Evolutionary conservation across 1,139 yeast genomes (phyloP).

Genomic region (Yamadazyma sp.): DNA sequence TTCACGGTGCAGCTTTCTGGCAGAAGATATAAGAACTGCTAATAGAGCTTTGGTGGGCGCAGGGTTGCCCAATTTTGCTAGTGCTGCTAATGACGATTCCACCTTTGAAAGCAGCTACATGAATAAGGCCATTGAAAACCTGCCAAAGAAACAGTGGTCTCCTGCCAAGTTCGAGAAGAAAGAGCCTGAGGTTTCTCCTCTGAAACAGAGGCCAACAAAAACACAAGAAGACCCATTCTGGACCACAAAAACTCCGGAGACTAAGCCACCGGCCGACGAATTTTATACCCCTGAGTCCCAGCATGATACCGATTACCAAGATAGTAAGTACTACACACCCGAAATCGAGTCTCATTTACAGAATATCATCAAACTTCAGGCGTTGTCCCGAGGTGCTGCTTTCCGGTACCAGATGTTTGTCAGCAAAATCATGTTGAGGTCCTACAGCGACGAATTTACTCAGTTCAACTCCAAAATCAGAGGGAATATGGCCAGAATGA

Average conservation of each 20-base stretch:
- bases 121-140: constrained; percentile 20
- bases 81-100: constrained; percentile 31
- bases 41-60: constrained; percentile 64
- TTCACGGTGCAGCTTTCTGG: constrained; percentile 60
- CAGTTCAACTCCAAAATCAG: constrained; percentile 38
- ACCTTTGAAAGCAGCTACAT: constrained; percentile 23
- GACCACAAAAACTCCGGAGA: constrained; percentile 3
- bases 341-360: constrained; percentile 23
- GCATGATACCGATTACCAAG: constrained; percentile 8
- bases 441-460: constrained; percentile 49
- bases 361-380: constrained; percentile 50
- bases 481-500: constrained; percentile 35
- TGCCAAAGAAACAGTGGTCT: constrained; percentile 14
- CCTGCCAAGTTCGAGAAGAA: constrained; percentile 10
- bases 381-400: constrained; percentile 65
- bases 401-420: constrained; percentile 64
- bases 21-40: constrained; percentile 67
- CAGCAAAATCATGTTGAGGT: constrained; percentile 56
- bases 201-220: too few species aligned
- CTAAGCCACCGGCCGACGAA: constrained; percentile 3
- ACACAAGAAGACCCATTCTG: not conserved
- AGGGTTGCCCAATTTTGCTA: constrained; percentile 63
- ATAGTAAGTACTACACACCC: constrained; percentile 21
- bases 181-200: too few species aligned
- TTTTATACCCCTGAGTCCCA: constrained; percentile 12